Evolutionary conservation across 192 early-diverging fungal species (phyloP).

Genomic region (Umbelopsis vinacea): DNA sequence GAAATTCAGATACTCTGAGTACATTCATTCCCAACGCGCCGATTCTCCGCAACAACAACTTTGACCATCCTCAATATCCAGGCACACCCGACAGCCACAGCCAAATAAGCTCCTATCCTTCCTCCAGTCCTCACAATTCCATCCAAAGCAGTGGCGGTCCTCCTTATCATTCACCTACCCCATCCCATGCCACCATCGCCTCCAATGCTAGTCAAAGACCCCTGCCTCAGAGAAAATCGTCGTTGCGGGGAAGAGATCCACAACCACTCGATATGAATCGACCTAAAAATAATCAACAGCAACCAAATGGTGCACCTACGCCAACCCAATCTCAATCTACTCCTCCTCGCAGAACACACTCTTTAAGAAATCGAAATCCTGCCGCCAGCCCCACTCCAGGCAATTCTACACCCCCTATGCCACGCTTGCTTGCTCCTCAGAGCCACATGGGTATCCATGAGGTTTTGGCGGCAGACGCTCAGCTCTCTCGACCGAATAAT

Average conservation of each 20-base stretch:
- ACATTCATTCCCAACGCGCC: constrained; percentile 30
- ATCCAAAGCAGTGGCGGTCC: background rate
- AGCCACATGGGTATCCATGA: background rate
- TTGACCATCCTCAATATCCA: background rate
- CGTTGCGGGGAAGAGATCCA: constrained; percentile 8
- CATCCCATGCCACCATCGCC: constrained; percentile 16
- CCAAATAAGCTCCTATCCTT: background rate
- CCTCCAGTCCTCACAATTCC: constrained; percentile 15
- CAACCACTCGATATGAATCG: background rate
- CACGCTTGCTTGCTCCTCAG: background rate
- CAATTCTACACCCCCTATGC: background rate
- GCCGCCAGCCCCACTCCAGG: background rate
- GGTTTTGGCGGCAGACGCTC: background rate
- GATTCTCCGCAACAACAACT: constrained; percentile 13
- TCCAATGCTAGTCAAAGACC: background rate
- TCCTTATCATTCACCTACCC: constrained; percentile 3
- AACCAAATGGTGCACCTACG: background rate
- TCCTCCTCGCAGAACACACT: constrained; percentile 12
- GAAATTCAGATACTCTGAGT: constrained; percentile 28
- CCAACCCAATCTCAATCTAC: constrained; percentile 14
- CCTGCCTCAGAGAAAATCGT: constrained; percentile 4
- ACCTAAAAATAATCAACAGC: too few relatives aligned
- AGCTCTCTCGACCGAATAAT: background rate
- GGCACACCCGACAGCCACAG: background rate
- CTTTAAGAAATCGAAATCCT: constrained; percentile 6